Conservation (phyloP, 331 rosid genomes). For the Pyrus hybrid region DNA sequence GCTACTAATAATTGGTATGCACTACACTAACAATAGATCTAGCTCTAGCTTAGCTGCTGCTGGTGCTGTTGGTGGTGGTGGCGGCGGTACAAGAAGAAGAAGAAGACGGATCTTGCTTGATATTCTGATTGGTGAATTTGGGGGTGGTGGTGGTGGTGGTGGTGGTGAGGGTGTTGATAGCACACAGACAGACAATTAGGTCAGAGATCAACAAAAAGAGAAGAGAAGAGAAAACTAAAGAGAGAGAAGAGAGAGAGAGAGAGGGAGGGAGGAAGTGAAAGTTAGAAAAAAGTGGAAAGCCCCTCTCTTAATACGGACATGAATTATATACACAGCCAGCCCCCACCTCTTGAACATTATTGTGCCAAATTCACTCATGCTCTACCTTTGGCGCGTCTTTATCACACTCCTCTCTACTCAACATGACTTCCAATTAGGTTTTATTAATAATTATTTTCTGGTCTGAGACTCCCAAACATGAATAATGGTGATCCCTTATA, state of each 20-base stretch:
- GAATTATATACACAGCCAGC: constrained; percentile 56
- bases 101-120: constrained; percentile 22
- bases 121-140: constrained; percentile 3
- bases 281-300: constrained; percentile 30
- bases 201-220: constrained; percentile 30
- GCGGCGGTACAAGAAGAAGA: neutral
- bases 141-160: neutral
- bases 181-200: constrained; percentile 37
- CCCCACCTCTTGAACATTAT: constrained; percentile 63
- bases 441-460: too few relatives aligned
- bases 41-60: neutral
- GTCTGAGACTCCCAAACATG: too few relatives aligned
- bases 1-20: neutral
- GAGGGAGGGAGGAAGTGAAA: constrained; percentile 6
- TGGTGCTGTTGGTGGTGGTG: neutral
- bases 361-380: neutral
- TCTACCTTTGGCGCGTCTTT: neutral
- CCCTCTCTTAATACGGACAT: constrained; percentile 53
- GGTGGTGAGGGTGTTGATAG: constrained; percentile 1
- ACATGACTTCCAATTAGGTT: too few relatives aligned
- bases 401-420: neutral
- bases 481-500: neutral
- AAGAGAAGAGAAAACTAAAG: neutral
- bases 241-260: neutral
- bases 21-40: neutral